Conservation (phyloP, 2,329 filamentous ascomycete species). For the Lachnellula hyalina region DNA sequence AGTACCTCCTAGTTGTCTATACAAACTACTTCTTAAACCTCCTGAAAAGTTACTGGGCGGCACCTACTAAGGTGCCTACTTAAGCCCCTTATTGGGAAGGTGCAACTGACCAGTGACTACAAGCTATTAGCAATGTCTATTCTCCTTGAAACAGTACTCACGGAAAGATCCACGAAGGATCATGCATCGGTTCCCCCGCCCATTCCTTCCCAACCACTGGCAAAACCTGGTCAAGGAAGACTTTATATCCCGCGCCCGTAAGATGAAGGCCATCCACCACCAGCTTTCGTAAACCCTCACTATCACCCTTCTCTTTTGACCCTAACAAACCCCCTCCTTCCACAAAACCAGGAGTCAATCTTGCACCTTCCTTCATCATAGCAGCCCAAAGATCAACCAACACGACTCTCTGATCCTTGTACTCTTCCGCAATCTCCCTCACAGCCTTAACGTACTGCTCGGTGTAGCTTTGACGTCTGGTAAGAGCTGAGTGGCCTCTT, state of each 20-base stretch:
- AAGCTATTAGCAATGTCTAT: not conserved
- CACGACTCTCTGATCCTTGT: conserved; percentile 39
- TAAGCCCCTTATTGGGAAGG: conserved; percentile 9
- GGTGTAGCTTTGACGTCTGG: conserved; percentile 53
- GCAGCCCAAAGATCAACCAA: conserved; percentile 76
- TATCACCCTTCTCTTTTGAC: conserved; percentile 15
- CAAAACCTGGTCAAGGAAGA: conserved; percentile 24
- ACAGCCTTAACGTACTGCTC: conserved; percentile 63
- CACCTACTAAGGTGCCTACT: not conserved
- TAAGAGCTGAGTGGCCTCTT: conserved; percentile 34
- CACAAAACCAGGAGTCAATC: conserved; percentile 38
- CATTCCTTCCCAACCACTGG: conserved; percentile 21
- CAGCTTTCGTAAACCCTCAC: conserved; percentile 15
- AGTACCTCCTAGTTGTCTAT: too few species aligned
- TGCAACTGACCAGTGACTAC: conserved; percentile 19
- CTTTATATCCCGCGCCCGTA: conserved; percentile 27
- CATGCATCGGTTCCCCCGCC: conserved; percentile 15
- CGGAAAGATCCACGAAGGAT: conserved; percentile 26
- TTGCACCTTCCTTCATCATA: conserved; percentile 66
- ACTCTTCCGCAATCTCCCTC: conserved; percentile 35
- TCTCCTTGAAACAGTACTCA: conserved; percentile 8
- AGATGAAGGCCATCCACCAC: conserved; percentile 29
- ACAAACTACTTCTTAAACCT: not conserved
- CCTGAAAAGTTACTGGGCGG: too few species aligned
- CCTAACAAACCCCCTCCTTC: conserved; percentile 14